Conservation (phyloP, 148 eudicot species). For the Rhododendron kiyosumense region DNA sequence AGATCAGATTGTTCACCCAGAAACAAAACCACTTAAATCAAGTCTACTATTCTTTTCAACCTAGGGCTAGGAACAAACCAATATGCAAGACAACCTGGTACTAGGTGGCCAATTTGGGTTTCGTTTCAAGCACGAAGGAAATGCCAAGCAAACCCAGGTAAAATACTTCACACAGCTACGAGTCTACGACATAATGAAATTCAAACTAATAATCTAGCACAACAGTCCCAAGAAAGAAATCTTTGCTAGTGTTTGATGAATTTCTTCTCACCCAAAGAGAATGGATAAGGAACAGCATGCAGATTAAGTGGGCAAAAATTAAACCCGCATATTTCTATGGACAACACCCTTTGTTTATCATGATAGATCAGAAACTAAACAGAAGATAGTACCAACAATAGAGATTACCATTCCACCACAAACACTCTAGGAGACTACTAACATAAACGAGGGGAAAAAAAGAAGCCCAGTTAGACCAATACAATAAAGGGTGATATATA, state of each 20-base stretch:
- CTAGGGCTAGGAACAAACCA: not conserved
- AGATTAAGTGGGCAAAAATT: not conserved
- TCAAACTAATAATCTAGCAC: not conserved
- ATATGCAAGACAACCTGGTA: not conserved
- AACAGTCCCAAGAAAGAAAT: not conserved
- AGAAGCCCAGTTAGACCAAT: not conserved
- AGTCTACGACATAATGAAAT: not conserved
- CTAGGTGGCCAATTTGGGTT: not conserved
- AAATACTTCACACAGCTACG: not conserved
- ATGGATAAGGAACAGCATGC: not conserved
- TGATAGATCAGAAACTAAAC: not conserved
- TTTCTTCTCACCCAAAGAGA: not conserved
- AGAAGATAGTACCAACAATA: not conserved
- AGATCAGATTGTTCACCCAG: not conserved
- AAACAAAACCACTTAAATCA: not conserved
- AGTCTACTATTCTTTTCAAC: not conserved
- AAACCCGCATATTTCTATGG: not conserved
- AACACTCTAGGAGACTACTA: not conserved
- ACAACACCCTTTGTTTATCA: not conserved
- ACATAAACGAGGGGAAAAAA: not conserved
- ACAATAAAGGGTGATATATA: not conserved
- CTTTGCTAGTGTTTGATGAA: not conserved
- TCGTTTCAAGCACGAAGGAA: not conserved
- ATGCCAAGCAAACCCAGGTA: not conserved
- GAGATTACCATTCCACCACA: not conserved